Conservation (phyloP, 2,329 filamentous ascomycete species). For the Colletotrichum nymphaeae region DNA sequence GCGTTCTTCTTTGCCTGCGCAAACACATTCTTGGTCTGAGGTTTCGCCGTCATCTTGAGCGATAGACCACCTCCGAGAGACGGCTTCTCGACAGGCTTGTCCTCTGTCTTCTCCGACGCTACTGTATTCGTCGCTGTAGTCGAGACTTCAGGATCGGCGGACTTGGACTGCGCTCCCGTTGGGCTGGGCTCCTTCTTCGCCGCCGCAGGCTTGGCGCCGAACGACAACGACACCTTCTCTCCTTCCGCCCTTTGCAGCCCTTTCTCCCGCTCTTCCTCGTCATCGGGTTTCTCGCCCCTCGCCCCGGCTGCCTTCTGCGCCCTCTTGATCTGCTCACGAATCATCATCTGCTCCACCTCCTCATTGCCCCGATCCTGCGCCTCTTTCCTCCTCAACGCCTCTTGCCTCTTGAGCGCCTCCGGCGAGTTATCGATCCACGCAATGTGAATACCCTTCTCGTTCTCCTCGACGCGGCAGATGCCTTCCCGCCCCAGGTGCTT, state of each 20-base stretch:
- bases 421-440: conserved; percentile 93
- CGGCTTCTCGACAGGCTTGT: conserved; percentile 26
- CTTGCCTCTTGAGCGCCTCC: conserved; percentile 82
- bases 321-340: conserved; percentile 84
- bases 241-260: conserved; percentile 73
- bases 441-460: conserved; percentile 85
- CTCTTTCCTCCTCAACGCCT: conserved; percentile 86
- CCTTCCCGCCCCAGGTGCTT: conserved; percentile 89
- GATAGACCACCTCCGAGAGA: conserved; percentile 58
- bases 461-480: conserved; percentile 90
- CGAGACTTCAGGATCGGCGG: conserved; percentile 37
- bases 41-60: conserved; percentile 73
- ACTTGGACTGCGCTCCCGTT: conserved; percentile 31
- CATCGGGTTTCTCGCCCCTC: conserved; percentile 53
- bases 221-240: conserved; percentile 80
- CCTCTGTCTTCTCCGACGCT: conserved; percentile 36
- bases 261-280: conserved; percentile 52
- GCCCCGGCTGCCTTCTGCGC: conserved; percentile 72
- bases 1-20: conserved; percentile 75
- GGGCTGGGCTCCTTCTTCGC: conserved; percentile 34
- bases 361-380: conserved; percentile 91
- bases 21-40: conserved; percentile 84
- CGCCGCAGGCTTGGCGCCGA: conserved; percentile 60
- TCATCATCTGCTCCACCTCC: conserved; percentile 84
- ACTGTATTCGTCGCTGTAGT: conserved; percentile 32